phyloP scores from a whole-genome alignment of 1,139 yeast species.

The Pneumocystis jirovecii region DNA sequence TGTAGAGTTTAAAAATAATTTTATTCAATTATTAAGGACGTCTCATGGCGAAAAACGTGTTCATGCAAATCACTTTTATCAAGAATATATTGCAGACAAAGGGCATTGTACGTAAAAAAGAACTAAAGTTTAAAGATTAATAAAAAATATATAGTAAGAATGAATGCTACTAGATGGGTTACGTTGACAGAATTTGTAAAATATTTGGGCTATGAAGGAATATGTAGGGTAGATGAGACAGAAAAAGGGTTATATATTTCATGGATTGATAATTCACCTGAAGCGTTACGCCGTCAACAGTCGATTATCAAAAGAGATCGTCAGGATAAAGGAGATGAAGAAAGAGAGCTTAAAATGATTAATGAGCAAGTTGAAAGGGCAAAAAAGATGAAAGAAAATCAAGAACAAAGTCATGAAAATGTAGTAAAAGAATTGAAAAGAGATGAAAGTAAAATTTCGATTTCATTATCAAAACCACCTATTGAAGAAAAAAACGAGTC shows the following conservation, averaged over 20 bases:
- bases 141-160: conserved; percentile 67
- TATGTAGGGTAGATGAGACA: conserved; percentile 38
- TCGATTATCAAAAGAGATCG: conserved; percentile 26
- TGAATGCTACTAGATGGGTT: conserved; percentile 77
- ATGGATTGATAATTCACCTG: conserved; percentile 40
- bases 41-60: conserved; percentile 72
- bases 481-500: background rate
- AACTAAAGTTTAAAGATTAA: conserved; percentile 15
- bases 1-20: conserved; percentile 44
- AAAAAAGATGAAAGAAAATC: conserved; percentile 16
- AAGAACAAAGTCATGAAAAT: conserved; percentile 12
- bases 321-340: conserved; percentile 33
- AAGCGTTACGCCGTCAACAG: conserved; percentile 28
- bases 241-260: conserved; percentile 36
- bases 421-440: background rate
- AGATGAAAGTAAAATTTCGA: background rate
- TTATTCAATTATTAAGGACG: conserved; percentile 44
- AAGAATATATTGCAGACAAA: conserved; percentile 44
- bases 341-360: conserved; percentile 30
- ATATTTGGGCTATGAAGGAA: conserved; percentile 43
- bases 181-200: conserved; percentile 58
- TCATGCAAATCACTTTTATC: conserved; percentile 75
- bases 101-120: background rate
- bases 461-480: conserved; percentile 13
- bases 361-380: conserved; percentile 42